Percentiles rank a stretch among this genome's conserved stretches.
Conservation (phyloP, 2,329 filamentous ascomycete species). For the Mollisiaceae sp. region DNA sequence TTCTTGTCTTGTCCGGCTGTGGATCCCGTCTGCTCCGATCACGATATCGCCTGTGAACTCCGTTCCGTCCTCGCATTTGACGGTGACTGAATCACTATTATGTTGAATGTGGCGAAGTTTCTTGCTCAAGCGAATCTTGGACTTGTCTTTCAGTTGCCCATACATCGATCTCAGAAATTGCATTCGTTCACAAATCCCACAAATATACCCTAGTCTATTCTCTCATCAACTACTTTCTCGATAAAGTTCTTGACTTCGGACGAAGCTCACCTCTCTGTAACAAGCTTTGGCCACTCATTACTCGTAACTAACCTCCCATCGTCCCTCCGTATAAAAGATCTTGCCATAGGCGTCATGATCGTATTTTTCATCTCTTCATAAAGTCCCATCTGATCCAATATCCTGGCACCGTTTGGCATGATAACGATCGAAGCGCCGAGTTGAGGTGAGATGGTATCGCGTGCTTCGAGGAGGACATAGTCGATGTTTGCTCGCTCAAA, state of each 20-base stretch:
- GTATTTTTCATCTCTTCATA: constrained; percentile 27
- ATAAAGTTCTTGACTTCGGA: too few relatives aligned
- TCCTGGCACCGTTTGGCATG: constrained; percentile 48
- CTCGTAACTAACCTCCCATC: constrained; percentile 25
- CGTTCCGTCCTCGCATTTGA: constrained; percentile 33
- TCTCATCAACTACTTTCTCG: constrained; percentile 13
- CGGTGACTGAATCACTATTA: constrained; percentile 19
- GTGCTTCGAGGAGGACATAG: constrained; percentile 35
- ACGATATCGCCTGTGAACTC: constrained; percentile 32
- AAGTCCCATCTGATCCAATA: constrained; percentile 58
- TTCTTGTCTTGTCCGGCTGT: constrained; percentile 38
- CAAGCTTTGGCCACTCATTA: constrained; percentile 24
- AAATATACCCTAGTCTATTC: constrained; percentile 30
- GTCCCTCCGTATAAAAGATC: constrained; percentile 14
- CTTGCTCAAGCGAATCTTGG: constrained; percentile 31
- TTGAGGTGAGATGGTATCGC: constrained; percentile 29
- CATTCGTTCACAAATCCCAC: constrained; percentile 29
- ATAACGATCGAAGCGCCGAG: constrained; percentile 35
- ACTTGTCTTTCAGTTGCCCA: constrained; percentile 30
- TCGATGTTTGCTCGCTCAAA: constrained; percentile 31
- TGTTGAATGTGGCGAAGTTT: constrained; percentile 28
- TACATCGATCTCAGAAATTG: constrained; percentile 32
- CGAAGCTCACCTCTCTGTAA: constrained; percentile 28
- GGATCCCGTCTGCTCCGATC: constrained; percentile 39
- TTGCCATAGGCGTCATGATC: constrained; percentile 25